Percentiles rank a stretch among this genome's conserved stretches.
phyloP scores from a whole-genome alignment of 2,329 filamentous ascomycete genomes.

The Zasmidium angulare region DNA sequence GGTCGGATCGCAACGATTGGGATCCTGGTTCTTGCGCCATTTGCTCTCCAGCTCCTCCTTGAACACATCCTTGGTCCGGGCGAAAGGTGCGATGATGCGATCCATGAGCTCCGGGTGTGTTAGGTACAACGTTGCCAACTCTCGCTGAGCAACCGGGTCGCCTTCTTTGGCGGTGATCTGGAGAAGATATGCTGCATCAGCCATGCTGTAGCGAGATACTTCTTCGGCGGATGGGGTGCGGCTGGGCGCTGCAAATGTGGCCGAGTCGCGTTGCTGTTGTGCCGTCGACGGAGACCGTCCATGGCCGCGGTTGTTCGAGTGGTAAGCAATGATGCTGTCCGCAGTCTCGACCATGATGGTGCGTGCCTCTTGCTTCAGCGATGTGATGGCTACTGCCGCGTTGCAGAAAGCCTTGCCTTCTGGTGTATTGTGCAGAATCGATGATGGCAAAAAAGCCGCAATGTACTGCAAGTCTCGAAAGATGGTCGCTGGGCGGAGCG shows the following conservation, averaged over 20 bases:
- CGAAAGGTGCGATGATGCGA: conserved; percentile 78
- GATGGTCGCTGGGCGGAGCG: conserved; percentile 47
- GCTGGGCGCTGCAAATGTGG: conserved; percentile 30
- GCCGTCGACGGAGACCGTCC: conserved; percentile 33
- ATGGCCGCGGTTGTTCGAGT: conserved; percentile 61
- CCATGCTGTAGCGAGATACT: conserved; percentile 66
- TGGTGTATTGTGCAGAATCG: conserved; percentile 55
- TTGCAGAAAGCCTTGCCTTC: conserved; percentile 83
- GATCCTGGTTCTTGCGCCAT: conserved; percentile 58
- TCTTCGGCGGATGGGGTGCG: conserved; percentile 26
- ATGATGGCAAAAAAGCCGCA: conserved; percentile 59
- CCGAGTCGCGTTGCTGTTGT: conserved; percentile 35
- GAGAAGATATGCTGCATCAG: conserved; percentile 85
- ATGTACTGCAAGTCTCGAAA: conserved; percentile 56
- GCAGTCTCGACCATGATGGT: conserved; percentile 78
- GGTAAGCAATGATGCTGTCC: conserved; percentile 66
- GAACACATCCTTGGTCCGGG: conserved; percentile 84
- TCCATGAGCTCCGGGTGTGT: conserved; percentile 83
- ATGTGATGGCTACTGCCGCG: conserved; percentile 81
- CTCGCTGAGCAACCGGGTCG: conserved; percentile 81
- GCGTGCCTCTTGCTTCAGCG: conserved; percentile 83
- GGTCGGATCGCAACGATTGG: conserved; percentile 71
- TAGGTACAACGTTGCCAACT: conserved; percentile 89
- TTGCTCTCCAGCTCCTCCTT: conserved; percentile 78
- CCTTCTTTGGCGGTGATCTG: conserved; percentile 93